Evolutionary conservation across 345 rosid genomes (phyloP).

Genomic region (Punica granatum): DNA sequence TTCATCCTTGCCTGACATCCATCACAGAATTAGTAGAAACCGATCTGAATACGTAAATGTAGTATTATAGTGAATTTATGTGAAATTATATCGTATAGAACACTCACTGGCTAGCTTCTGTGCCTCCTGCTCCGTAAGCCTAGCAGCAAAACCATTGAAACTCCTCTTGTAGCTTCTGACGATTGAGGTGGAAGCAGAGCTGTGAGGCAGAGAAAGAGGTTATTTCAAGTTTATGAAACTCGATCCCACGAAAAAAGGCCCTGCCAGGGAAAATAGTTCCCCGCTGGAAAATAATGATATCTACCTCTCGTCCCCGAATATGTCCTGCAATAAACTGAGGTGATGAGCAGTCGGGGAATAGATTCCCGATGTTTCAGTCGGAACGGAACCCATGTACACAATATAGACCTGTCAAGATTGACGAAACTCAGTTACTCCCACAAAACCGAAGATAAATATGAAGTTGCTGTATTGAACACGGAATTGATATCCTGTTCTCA

Average conservation of each 20-base stretch:
- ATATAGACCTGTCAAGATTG: conserved; percentile 8
- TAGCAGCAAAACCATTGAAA: conserved; percentile 55
- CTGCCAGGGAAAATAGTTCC: background rate
- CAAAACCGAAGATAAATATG: background rate
- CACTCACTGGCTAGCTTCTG: conserved; percentile 32
- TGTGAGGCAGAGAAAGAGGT: conserved; percentile 1
- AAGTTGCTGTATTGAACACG: background rate
- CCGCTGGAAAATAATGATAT: background rate
- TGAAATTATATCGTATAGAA: background rate
- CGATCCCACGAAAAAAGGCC: background rate
- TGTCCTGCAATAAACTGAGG: conserved; percentile 18
- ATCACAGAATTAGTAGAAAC: background rate
- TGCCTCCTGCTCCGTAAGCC: conserved; percentile 35
- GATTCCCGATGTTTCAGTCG: conserved; percentile 7
- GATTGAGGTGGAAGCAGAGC: conserved; percentile 27
- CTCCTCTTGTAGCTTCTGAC: conserved; percentile 49
- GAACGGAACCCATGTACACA: conserved; percentile 41
- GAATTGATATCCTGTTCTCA: background rate
- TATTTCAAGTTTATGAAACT: background rate
- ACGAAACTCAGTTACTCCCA: no score
- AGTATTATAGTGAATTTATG: background rate
- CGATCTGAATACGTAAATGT: conserved; percentile 11
- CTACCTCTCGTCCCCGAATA: background rate
- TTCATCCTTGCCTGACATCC: conserved; percentile 13
- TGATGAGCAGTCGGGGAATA: conserved; percentile 18